Base-by-base conservation (phyloP, 495 filamentous ascomycete genomes). In the Aspergillus cavernicola region DNA sequence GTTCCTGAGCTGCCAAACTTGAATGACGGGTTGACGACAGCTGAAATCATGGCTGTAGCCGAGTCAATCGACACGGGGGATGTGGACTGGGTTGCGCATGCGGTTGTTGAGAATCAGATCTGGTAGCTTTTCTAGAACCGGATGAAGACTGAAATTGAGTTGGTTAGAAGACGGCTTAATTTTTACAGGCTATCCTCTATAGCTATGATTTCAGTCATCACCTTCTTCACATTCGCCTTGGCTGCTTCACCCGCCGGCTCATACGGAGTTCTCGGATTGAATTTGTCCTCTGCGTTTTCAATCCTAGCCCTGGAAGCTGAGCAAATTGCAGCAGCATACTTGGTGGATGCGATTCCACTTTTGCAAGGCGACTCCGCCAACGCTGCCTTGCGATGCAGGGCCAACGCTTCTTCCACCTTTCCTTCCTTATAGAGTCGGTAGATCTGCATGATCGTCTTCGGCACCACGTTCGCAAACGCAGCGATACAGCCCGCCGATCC, bases 401-500 rank as follows among this genome's bases (percentile, higher is more conserved):
- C 66, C 56, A 85, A 50, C 22, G 83, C 82, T 56, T 85, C 78
- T 2, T 70, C 66, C 23, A 66, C 57, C 58, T 72, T 75, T 7
- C 80, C 77, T 23, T 66, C 66, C 42, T 66, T 69, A 53, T 73
- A 81, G 1, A 84, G 60, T 9, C 73, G 64, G 65, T 82, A 86
- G 12, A 85, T 70, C 42, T 65, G 60, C 10, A 73, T 69, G 16
- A 82, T 67, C 1, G 75, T 73, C 62, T 76, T 78, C 5, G 85
- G 85, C 41, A 85, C 82, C 24, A 86, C 77, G 57, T 86, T 87
- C 40, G 71, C 83, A 61, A 87, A 85, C 5, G 82, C 85, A 6
- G 82, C 78, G 53, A 87, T 84, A 55, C 80, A 85, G 7, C 85
- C 85, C 4, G 80, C 75, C 6, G 75, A 78, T 2, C 84, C 85